Evolutionary conservation across 768 basidiomycete genomes (phyloP), one percentile per base, ranked within the genome.

Genomic region (Mycena epipterygia): DNA sequence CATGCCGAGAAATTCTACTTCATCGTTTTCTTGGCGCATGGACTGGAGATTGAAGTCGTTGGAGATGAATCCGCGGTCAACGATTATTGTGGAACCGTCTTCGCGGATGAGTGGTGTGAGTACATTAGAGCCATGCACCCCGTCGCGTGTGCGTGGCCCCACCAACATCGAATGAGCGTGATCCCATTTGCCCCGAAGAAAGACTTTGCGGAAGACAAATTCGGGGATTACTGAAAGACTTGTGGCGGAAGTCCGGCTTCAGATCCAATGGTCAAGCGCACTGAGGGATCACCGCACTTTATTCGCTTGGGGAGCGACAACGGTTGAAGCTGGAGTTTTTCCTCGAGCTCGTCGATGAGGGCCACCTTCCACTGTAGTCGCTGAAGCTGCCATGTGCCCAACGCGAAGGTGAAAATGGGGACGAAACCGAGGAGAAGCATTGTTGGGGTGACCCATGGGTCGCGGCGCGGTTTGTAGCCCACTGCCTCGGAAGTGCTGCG

Each of bases 371-470:
- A 99, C 79, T 94, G 89, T 33, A 99, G 87, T 55, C 98, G 90
- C 75, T 95, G 89, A 35, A 99, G 84, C 81, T 99, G 98, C 97
- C 97, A 99, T 23, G 90, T 89, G 21, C 98, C 97, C 70, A 99
- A 84, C 19, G 87, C 93, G 73, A 96, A 95, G 0, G 96, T 95
- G 77, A 98, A 91, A 69, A 98, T 83, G 1, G 98, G 98, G 64
- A 98, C 93, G 74, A 93, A 88, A 35, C 95, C 94, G 68, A 96
- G 83, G 33, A 95, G 80, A 23, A 94, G 71, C 84, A 95, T 88
- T 12, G 91, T 90, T 2, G 93, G 91, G 48, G 83, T 93, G 19
- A 92, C 77, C 85, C 89, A 89, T 64, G 90, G 84, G 64, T 89
- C 85, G 67, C 86, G 87, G 65, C 88, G 86, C 32, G 89, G 84